A percentile compares a stretch with the other conserved stretches of the same genome.
phyloP scores from a whole-genome alignment of 179 eudicot species.

The Beta macrorhiza region DNA sequence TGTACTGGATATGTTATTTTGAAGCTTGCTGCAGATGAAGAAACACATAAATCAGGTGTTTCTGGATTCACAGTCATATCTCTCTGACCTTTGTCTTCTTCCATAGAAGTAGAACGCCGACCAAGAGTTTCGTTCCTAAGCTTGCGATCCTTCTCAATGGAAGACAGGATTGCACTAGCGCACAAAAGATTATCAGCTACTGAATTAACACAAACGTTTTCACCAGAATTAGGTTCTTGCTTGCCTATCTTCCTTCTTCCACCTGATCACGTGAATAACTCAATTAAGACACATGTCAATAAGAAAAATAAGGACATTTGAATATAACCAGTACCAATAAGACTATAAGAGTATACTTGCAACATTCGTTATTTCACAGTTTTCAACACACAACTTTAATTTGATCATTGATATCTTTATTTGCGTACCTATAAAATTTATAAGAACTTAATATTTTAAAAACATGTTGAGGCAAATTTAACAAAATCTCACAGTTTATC shows the following conservation, averaged over 20 bases:
- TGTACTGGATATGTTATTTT: constrained; percentile 30
- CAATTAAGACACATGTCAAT: constrained; percentile 1
- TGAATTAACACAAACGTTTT: not conserved
- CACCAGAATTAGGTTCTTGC: constrained; percentile 14
- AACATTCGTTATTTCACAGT: too few relatives aligned
- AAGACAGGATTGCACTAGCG: not conserved
- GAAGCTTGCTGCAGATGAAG: constrained; percentile 8
- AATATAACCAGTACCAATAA: not conserved
- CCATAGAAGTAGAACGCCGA: not conserved
- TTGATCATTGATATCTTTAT: too few relatives aligned
- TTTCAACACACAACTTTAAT: too few relatives aligned
- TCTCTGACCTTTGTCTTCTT: constrained; percentile 12
- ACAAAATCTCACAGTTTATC: too few relatives aligned
- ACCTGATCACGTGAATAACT: constrained; percentile 26
- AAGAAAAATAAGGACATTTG: not conserved
- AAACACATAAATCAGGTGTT: constrained; percentile 30
- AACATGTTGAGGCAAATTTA: too few relatives aligned
- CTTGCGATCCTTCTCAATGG: constrained; percentile 13
- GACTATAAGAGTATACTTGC: too few relatives aligned
- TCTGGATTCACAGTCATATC: constrained; percentile 37
- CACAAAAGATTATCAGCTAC: not conserved
- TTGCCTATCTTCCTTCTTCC: not conserved
- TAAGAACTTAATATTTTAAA: too few relatives aligned
- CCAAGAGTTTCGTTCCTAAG: constrained; percentile 3
- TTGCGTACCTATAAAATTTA: too few relatives aligned